These are phyloP conservation scores for Trypanosoma cruzi DNA, from an alignment of 208 protist genomes.

Conservation along the genomic window DNA sequence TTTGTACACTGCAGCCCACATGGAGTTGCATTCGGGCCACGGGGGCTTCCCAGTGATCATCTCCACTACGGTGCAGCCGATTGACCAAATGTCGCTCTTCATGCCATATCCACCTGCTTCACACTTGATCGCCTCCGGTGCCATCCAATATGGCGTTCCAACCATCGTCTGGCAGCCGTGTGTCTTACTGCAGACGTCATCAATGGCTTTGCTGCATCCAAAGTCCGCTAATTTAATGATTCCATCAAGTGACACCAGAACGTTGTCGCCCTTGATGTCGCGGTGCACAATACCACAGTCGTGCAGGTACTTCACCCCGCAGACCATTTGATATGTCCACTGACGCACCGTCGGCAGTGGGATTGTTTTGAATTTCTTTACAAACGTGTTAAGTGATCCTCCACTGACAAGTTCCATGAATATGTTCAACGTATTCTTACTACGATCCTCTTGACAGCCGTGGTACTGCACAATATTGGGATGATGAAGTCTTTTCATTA, in stretches of 20 bases:
- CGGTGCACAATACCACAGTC: conserved; percentile 89
- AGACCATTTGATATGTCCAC: conserved; percentile 92
- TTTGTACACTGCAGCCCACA: conserved; percentile 89
- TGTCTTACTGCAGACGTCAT: conserved; percentile 81
- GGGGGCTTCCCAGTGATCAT: conserved; percentile 93
- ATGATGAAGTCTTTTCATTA: conserved; percentile 87
- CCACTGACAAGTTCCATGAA: conserved; percentile 94
- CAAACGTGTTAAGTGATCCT: conserved; percentile 72
- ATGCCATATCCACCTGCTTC: conserved; percentile 89
- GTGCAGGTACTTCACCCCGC: conserved; percentile 90
- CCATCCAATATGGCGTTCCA: conserved; percentile 94
- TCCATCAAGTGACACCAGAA: conserved; percentile 84
- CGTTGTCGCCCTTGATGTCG: conserved; percentile 93
- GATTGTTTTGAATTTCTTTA: conserved; percentile 82
- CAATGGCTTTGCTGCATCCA: conserved; percentile 89
- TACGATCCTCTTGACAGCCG: conserved; percentile 79
- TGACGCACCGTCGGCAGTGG: conserved; percentile 73
- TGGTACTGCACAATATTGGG: conserved; percentile 93
- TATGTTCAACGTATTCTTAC: conserved; percentile 78
- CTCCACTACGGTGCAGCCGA: conserved; percentile 94
- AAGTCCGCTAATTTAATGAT: conserved; percentile 93
- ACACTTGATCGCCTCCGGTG: conserved; percentile 91
- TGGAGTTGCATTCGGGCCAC: conserved; percentile 90
- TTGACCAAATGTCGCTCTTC: conserved; percentile 95
- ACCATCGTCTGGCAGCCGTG: conserved; percentile 82